phyloP scores from a whole-genome alignment of 257 asterid genomes.

The Leonotis leonurus region DNA sequence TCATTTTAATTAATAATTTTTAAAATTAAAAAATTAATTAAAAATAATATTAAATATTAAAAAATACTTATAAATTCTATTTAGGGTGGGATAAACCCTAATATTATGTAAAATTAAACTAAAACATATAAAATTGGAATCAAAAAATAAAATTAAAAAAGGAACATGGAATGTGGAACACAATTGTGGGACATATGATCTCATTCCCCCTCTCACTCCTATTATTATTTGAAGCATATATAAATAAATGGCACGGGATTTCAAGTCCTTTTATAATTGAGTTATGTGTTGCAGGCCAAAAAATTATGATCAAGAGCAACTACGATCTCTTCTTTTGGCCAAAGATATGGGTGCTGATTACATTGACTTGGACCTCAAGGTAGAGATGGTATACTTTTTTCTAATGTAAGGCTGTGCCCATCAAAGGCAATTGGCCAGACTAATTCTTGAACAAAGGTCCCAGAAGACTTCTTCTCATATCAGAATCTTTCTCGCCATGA shows the following conservation, averaged over 20 bases:
- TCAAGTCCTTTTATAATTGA: background rate
- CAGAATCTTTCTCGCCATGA: background rate
- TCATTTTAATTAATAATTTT: no score
- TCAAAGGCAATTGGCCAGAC: background rate
- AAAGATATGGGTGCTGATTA: constrained; percentile 54
- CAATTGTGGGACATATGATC: no score
- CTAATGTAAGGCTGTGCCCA: background rate
- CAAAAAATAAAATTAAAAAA: no score
- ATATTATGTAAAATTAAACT: no score
- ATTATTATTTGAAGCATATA: background rate
- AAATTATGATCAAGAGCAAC: constrained; percentile 21
- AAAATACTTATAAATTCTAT: no score
- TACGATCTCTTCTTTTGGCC: constrained; percentile 42
- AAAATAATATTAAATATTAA: no score
- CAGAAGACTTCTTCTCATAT: background rate
- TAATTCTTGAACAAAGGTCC: background rate
- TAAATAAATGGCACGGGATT: background rate
- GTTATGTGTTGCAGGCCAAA: constrained; percentile 29
- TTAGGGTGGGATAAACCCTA: no score
- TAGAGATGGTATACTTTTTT: constrained; percentile 6
- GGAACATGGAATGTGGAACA: no score
- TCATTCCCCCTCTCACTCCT: no score
- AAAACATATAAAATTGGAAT: no score
- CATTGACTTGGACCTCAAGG: constrained; percentile 54
- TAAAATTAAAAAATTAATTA: no score